Percentiles rank a stretch among this genome's conserved stretches.
These are phyloP conservation scores for Escovopsis sp. DNA, from an alignment of 2,329 filamentous ascomycete genomes.

Conservation along the genomic window DNA sequence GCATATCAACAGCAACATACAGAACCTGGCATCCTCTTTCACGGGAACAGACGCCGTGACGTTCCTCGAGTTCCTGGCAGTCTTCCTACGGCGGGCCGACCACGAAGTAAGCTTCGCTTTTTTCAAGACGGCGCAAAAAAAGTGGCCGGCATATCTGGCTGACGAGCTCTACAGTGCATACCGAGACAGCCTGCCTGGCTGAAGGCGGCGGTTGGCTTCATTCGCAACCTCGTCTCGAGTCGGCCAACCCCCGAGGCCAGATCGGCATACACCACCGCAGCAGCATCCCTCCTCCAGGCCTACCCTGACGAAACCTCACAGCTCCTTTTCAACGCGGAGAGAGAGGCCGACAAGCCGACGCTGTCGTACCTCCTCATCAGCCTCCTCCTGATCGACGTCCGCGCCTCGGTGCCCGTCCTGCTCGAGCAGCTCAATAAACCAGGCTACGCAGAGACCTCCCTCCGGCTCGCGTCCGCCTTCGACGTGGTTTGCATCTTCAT, in stretches of 20 bases:
- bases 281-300: slow-evolving; percentile 40
- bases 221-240: slow-evolving; percentile 38
- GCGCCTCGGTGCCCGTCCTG: slow-evolving; percentile 45
- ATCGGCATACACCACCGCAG: slow-evolving; percentile 43
- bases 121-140: background rate
- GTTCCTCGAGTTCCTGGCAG: slow-evolving; percentile 40
- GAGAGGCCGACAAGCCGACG: slow-evolving; percentile 7
- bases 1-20: slow-evolving; percentile 34
- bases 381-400: slow-evolving; percentile 51
- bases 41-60: slow-evolving; percentile 45
- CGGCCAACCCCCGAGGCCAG: slow-evolving; percentile 40
- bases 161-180: slow-evolving; percentile 24
- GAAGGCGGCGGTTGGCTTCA: slow-evolving; percentile 26
- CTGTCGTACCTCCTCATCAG: slow-evolving; percentile 49
- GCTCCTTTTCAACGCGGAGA: slow-evolving; percentile 37
- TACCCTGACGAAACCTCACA: slow-evolving; percentile 33
- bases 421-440: slow-evolving; percentile 41
- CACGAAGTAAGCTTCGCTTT: slow-evolving; percentile 26
- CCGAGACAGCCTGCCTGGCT: slow-evolving; percentile 37
- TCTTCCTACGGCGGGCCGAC: slow-evolving; percentile 34
- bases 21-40: slow-evolving; percentile 36
- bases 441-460: slow-evolving; percentile 34
- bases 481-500: slow-evolving; percentile 48
- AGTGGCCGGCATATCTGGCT: slow-evolving; percentile 1
- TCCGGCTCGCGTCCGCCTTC: slow-evolving; percentile 44